A percentile compares a stretch with the other conserved stretches of the same genome.
Evolutionary conservation across 1,284 basidiomycete genomes (phyloP).

Genomic region (Abortiporus biennis): DNA sequence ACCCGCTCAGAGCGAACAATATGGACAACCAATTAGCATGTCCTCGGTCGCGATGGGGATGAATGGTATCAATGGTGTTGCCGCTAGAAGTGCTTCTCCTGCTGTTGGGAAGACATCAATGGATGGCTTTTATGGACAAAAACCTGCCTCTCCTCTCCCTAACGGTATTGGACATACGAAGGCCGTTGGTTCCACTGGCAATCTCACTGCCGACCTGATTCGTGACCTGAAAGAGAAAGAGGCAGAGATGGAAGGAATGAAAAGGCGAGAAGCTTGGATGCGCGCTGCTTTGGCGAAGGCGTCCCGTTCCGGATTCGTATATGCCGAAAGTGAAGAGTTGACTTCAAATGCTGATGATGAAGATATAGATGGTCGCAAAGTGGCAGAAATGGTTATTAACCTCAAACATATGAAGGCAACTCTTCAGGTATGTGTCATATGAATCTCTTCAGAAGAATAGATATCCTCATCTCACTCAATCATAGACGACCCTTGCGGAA

Average conservation of each 20-base stretch:
- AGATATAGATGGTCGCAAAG: slow-evolving; percentile 33
- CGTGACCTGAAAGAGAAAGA: slow-evolving; percentile 79
- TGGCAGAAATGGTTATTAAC: slow-evolving; percentile 72
- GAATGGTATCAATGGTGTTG: slow-evolving; percentile 19
- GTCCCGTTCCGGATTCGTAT: slow-evolving; percentile 76
- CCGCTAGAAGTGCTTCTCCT: slow-evolving; percentile 62
- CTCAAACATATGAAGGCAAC: slow-evolving; percentile 89
- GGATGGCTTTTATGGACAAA: slow-evolving; percentile 54
- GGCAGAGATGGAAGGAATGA: slow-evolving; percentile 71
- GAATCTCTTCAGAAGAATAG: background rate
- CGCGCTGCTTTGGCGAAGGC: slow-evolving; percentile 78
- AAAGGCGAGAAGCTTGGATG: slow-evolving; percentile 84
- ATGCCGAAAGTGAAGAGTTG: slow-evolving; percentile 39
- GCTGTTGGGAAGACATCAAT: slow-evolving; percentile 41
- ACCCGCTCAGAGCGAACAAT: slow-evolving; percentile 36
- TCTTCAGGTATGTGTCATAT: slow-evolving; percentile 62
- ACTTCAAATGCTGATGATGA: slow-evolving; percentile 33
- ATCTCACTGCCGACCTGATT: slow-evolving; percentile 67
- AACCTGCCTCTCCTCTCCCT: slow-evolving; percentile 47
- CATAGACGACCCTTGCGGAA: slow-evolving; percentile 63
- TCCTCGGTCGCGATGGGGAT: slow-evolving; percentile 42
- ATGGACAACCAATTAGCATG: slow-evolving; percentile 43
- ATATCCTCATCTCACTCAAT: slow-evolving; percentile 11
- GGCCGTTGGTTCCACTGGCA: slow-evolving; percentile 56
- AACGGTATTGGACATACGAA: slow-evolving; percentile 42